Base-by-base conservation (phyloP, 202 grass and related monocot genomes). In the Setaria viridis region DNA sequence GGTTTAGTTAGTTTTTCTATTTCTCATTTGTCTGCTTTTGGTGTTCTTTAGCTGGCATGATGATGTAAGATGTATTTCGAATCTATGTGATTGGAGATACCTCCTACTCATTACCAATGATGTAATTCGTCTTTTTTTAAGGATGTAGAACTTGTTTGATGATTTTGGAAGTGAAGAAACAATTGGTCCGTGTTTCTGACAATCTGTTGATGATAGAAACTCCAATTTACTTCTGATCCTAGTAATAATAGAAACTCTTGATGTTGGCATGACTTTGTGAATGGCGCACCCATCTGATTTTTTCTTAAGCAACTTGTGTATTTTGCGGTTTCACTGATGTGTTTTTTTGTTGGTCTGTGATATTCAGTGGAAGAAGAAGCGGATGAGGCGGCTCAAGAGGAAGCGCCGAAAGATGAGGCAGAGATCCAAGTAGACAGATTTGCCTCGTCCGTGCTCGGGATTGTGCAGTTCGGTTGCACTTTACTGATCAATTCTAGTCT, bases 401-500 rank as follows among this genome's bases (percentile, higher is more conserved):
- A 93, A 93, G 83, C 91, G 86, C 76, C 75, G 88, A 84, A 93
- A 93, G 91, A 93, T 89, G 88, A 88, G 91, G 80, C 88, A 88
- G 85, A 51, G 88, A 46, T 93, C 91, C 34, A 93, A 93, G 79
- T 90, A 91, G 76, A n/a, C 41, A 6, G 10, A 2, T 15, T 3
- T 16, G n/a, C 16, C 14, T 13, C 3, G 48, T 14, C 47, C 0
- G 13, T 5, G 49, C 49, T 51, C 13, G 8, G 49, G 5, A 50
- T 14, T 16, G 8, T 70, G 21, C 39, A 11, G 1, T 8, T 51
- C 1, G 1, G 12, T 63, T 39, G 67, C 14, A 6, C 13, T 71
- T 9, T 60, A 65, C 39, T 66, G 6, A 33, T 51, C 37, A 73
- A 33, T 33, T 74, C 12, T 65, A 73, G 47, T 85, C 53, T 63